A percentile compares a stretch with the other conserved stretches of the same genome.
Evolutionary conservation across 2,329 filamentous ascomycete genomes (phyloP).

Genomic region (Penicillium sp.): DNA sequence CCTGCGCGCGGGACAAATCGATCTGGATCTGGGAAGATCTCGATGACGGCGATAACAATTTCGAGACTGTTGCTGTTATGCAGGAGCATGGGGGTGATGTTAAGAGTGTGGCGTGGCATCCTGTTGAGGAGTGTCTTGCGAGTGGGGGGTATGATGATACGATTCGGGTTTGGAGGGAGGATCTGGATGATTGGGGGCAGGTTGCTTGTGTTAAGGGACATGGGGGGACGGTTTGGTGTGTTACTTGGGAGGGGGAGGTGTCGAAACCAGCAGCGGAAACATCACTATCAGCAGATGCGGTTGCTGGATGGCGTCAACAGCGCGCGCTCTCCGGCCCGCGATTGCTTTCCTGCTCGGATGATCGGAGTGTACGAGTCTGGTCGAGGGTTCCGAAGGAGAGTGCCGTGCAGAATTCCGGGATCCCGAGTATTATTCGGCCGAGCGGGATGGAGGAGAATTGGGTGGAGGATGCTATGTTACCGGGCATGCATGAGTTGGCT

Average conservation of each 20-base stretch:
- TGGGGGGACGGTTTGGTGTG: conserved; percentile 83
- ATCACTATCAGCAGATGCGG: not conserved
- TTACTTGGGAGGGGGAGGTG: conserved; percentile 70
- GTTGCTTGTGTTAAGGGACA: conserved; percentile 82
- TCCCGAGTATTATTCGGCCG: conserved; percentile 89
- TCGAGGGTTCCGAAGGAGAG: conserved; percentile 58
- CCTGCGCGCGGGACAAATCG: conserved; percentile 87
- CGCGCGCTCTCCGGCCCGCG: conserved; percentile 53
- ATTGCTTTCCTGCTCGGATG: conserved; percentile 83
- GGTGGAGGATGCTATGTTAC: conserved; percentile 76
- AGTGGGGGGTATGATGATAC: conserved; percentile 95
- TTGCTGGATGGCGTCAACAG: conserved; percentile 34
- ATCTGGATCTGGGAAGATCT: conserved; percentile 99
- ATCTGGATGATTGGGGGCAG: conserved; percentile 92
- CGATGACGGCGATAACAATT: conserved; percentile 83
- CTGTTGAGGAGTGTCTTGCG: conserved; percentile 76
- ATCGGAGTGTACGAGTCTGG: conserved; percentile 81
- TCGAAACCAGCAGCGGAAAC: too few relatives aligned
- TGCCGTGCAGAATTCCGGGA: conserved; percentile 60
- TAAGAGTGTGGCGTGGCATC: conserved; percentile 92
- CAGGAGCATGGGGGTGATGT: conserved; percentile 95
- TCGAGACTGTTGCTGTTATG: conserved; percentile 93
- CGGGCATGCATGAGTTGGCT: conserved; percentile 74
- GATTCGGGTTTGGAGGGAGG: conserved; percentile 85
- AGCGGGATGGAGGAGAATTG: conserved; percentile 76